Evolutionary conservation across 1,284 basidiomycete genomes (phyloP).

Genomic region (Naganishia albida): DNA sequence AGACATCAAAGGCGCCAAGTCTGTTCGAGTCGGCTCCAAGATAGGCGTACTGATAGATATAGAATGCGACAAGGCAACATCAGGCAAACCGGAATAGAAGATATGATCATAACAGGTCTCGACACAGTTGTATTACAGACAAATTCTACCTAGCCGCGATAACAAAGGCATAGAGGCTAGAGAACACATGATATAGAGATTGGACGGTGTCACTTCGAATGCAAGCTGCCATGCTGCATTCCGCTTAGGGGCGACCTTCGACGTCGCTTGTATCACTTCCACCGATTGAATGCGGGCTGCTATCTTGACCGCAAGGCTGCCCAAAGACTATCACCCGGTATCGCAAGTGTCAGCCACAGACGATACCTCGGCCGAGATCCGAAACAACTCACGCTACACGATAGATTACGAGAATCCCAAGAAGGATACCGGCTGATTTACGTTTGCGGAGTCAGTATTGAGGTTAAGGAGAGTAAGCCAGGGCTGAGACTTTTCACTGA

Average conservation of each 20-base stretch:
- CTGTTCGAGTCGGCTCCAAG: conserved; percentile 41
- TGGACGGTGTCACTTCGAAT: too few species aligned
- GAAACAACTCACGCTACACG: conserved; percentile 28
- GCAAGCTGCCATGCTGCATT: too few species aligned
- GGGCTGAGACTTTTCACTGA: not conserved
- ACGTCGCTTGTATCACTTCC: too few species aligned
- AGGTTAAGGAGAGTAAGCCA: not conserved
- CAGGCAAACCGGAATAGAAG: conserved; percentile 23
- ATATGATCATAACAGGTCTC: not conserved
- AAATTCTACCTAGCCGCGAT: not conserved
- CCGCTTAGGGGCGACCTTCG: too few species aligned
- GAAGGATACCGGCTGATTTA: conserved; percentile 24
- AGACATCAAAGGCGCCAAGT: conserved; percentile 35
- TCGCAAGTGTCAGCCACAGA: too few species aligned
- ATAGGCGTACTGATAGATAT: conserved; percentile 43
- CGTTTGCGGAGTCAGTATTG: too few species aligned
- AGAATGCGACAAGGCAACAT: conserved; percentile 41
- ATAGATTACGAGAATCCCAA: conserved; percentile 27
- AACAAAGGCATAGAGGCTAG: not conserved
- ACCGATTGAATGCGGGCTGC: too few species aligned
- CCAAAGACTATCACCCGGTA: too few species aligned
- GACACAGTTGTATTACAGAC: conserved; percentile 2
- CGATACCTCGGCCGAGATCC: too few species aligned
- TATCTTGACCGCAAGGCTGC: too few species aligned
- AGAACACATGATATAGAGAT: too few species aligned